Percentiles rank a stretch among this genome's conserved stretches.
These are phyloP conservation scores for Talaromyces trachyspermus DNA, from an alignment of 495 filamentous ascomycete species.

Conservation along the genomic window DNA sequence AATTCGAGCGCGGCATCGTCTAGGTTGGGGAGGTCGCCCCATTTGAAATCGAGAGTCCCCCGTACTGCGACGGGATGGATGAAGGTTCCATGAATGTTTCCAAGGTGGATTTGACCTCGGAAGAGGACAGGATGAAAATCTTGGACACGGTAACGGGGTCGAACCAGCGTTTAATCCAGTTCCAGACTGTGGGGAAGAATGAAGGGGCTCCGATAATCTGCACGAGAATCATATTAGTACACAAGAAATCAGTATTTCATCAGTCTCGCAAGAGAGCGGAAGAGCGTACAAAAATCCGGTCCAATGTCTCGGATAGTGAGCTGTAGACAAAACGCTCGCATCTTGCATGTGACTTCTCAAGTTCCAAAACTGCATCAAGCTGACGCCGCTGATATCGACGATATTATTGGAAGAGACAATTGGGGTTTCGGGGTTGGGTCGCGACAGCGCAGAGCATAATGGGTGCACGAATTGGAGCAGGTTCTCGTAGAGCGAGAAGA, in stretches of 20 bases:
- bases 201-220: constrained; percentile 80
- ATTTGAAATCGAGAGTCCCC: constrained; percentile 77
- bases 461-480: constrained; percentile 81
- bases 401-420: constrained; percentile 86
- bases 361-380: constrained; percentile 89
- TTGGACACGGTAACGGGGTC: constrained; percentile 89
- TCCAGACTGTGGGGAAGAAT: constrained; percentile 92
- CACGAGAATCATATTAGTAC: constrained; percentile 9
- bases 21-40: constrained; percentile 60
- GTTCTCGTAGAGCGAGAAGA: constrained; percentile 87
- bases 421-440: constrained; percentile 65
- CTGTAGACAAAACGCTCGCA: constrained; percentile 75
- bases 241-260: too few species aligned
- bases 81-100: constrained; percentile 69
- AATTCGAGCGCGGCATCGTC: constrained; percentile 51
- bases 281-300: constrained; percentile 67
- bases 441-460: constrained; percentile 64
- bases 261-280: too few species aligned
- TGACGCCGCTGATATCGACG: constrained; percentile 76
- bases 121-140: constrained; percentile 73
- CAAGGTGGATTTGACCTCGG: constrained; percentile 66
- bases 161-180: constrained; percentile 94
- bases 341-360: constrained; percentile 88
- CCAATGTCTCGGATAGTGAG: constrained; percentile 85
- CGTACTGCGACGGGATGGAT: constrained; percentile 78